Base-by-base conservation (phyloP, 176 grass and related monocot species). In the Metroxylon sagu region DNA sequence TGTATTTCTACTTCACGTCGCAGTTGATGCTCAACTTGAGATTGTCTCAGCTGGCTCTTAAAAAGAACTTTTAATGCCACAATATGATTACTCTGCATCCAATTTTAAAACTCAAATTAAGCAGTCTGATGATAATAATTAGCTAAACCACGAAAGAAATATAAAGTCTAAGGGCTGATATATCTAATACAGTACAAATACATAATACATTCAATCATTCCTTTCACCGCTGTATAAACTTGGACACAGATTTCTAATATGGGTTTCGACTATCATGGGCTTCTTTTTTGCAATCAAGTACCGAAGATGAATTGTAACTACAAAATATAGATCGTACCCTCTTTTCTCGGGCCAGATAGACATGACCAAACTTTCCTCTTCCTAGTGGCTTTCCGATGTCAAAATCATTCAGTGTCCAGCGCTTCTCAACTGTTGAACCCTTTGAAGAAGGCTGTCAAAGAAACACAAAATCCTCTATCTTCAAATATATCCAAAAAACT, bases 11-110 rank as follows among this genome's bases (percentile, higher is more conserved):
- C 93, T 57, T 98, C 93, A 1, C 88, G 87, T 0, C 71, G 64
- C 4, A 98, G 74, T 67, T 98, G 93, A 69, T 98, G 93, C 70
- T 92, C 93, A 0, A 98, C 87, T 57, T 85, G 81, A 19, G 87
- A 98, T 30, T 98, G 84, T 48, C 85, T 98, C 0, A 98, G 76
- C 5, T 98, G 93, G 63, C 81, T 89, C 84, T 98, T 98, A 66
- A 98, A 98, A 62, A 98, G 79, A 64, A 98, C 87, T 80, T 98
- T 98, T 56, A 98, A 70, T 26, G 87, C 93, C 23, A 98, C 88
- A 53, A 98, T 85, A 0, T 88, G 84, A 52, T 65, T 98, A 25
- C 88, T 92, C 93, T 98, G 76, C 60, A 62, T 61, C 29, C 50
- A 77, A 61, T 10, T 35, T 43, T 21, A 29, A 61, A 30, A 16